Percentiles rank a stretch among this genome's conserved stretches.
These are phyloP conservation scores for sweet orange (Citrus sinensis) DNA, from an alignment of 345 rosid species.

Conservation along the genomic window DVS_A1.0 CM039164.1:26979501-26980000, in stretches of 20 bases:
- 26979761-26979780: slow-evolving; percentile 23
- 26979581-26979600: too few relatives aligned
- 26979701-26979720: too few relatives aligned
- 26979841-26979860: slow-evolving; percentile 51
- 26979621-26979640: too few relatives aligned
- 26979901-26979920: slow-evolving; percentile 53
- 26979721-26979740: too few relatives aligned
- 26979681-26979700: too few relatives aligned
- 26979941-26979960: not conserved
- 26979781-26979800: slow-evolving; percentile 52
- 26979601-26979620: too few relatives aligned
- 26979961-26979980: slow-evolving; percentile 35
- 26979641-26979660: too few relatives aligned
- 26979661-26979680: too few relatives aligned
- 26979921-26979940: slow-evolving; percentile 66
- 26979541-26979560: not conserved
- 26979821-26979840: slow-evolving; percentile 63
- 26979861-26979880: slow-evolving; percentile 88
- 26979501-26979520: slow-evolving; percentile 49
- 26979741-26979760: too few relatives aligned
- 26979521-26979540: slow-evolving; percentile 2
- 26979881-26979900: slow-evolving; percentile 59
- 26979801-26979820: slow-evolving; percentile 72
- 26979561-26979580: too few relatives aligned
- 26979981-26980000: not conserved